These are phyloP conservation scores for Ramaria sp. DNA, from an alignment of 768 basidiomycete species.

Conservation along the genomic window DNA sequence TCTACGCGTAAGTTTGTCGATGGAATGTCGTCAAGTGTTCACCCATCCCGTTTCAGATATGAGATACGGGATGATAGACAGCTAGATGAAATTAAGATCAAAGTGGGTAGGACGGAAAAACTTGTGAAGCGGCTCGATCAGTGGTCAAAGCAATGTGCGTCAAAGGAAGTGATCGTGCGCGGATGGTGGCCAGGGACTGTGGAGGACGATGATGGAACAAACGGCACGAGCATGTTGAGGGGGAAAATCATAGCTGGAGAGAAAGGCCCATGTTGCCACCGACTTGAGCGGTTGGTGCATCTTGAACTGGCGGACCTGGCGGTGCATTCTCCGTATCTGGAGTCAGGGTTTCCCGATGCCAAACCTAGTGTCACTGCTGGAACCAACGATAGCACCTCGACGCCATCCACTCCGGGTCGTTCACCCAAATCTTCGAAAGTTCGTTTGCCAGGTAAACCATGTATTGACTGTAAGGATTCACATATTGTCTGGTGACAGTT, in stretches of 20 bases:
- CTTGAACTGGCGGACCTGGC: conserved; percentile 67
- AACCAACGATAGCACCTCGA: conserved; percentile 3
- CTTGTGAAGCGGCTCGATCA: conserved; percentile 62
- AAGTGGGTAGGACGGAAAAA: conserved; percentile 72
- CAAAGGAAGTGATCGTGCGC: conserved; percentile 61
- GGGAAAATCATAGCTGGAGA: conserved; percentile 52
- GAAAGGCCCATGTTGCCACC: conserved; percentile 57
- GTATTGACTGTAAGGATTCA: conserved; percentile 32
- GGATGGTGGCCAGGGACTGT: conserved; percentile 62
- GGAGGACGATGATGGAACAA: conserved; percentile 26
- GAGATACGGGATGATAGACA: conserved; percentile 22
- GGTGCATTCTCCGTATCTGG: conserved; percentile 46
- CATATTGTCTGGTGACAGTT: conserved; percentile 20
- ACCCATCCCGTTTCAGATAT: conserved; percentile 3
- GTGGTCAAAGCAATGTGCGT: conserved; percentile 75
- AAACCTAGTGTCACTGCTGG: conserved; percentile 10
- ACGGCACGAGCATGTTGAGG: conserved; percentile 41
- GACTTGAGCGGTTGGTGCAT: conserved; percentile 70
- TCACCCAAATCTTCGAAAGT: conserved; percentile 16
- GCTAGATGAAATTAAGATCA: conserved; percentile 44
- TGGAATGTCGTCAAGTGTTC: not conserved
- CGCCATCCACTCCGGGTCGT: conserved; percentile 1
- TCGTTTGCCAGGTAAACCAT: conserved; percentile 18
- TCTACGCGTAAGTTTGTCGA: conserved; percentile 47
- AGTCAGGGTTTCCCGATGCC: conserved; percentile 31